These are phyloP conservation scores for Kwoniella sp. DNA, from an alignment of 768 basidiomycete species.

Conservation along the genomic window DNA sequence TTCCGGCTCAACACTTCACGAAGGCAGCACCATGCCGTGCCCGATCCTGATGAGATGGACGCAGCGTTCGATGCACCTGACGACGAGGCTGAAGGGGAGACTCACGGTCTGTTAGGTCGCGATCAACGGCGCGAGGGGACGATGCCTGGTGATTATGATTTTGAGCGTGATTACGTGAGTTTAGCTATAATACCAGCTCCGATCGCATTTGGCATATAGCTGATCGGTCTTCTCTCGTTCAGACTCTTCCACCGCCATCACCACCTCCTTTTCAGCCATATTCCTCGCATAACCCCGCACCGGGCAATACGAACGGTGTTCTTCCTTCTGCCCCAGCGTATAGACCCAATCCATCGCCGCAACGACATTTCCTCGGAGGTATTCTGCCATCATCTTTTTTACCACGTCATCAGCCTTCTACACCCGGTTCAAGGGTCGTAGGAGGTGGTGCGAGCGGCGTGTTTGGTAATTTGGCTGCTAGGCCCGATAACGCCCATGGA, in stretches of 20 bases:
- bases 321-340: conserved; percentile 53
- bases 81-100: conserved; percentile 56
- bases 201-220: background rate
- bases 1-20: conserved; percentile 25
- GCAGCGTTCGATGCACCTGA: conserved; percentile 78
- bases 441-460: conserved; percentile 80
- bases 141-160: conserved; percentile 54
- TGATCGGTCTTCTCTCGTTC: conserved; percentile 12
- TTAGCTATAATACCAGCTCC: background rate
- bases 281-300: conserved; percentile 48
- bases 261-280: conserved; percentile 55
- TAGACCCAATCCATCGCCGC: conserved; percentile 62
- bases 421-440: conserved; percentile 27
- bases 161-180: conserved; percentile 47
- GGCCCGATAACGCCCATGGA: conserved; percentile 63
- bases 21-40: conserved; percentile 19
- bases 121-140: conserved; percentile 13
- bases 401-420: conserved; percentile 22
- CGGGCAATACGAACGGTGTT: conserved; percentile 53
- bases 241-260: conserved; percentile 52
- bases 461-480: conserved; percentile 90
- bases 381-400: conserved; percentile 44
- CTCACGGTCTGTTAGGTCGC: conserved; percentile 32
- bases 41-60: conserved; percentile 65
- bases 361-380: conserved; percentile 56